A percentile compares a stretch with the other conserved stretches of the same genome.
Evolutionary conservation across 139 green algal species (phyloP).

Genomic region (Chlorella vulgaris): DNA sequence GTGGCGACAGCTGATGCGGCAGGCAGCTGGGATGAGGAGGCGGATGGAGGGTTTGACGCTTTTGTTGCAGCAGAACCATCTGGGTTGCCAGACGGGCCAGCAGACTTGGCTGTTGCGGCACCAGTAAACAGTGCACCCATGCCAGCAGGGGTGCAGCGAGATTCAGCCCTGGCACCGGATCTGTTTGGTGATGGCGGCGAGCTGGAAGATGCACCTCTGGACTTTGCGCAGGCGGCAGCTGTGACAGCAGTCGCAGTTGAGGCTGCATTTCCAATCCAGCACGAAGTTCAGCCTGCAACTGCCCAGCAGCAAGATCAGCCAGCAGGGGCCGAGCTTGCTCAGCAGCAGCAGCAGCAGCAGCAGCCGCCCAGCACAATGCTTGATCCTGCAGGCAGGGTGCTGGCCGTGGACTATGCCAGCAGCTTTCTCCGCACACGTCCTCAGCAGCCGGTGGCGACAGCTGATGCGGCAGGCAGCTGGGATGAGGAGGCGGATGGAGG

Average conservation of each 20-base stretch:
- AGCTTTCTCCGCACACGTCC: neutral
- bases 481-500: neutral
- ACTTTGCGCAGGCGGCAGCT: neutral
- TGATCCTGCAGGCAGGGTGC: neutral
- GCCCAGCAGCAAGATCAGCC: neutral
- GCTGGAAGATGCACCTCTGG: neutral
- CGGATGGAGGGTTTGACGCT: neutral
- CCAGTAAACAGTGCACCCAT: neutral
- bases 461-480: neutral
- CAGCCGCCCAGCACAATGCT: neutral
- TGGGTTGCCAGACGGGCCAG: neutral
- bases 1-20: neutral
- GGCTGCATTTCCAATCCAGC: no score
- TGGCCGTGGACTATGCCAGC: constrained; percentile 6
- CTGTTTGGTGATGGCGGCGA: constrained; percentile 11
- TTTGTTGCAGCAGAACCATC: neutral
- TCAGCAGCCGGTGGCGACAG: neutral
- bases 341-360: neutral
- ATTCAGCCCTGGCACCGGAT: neutral
- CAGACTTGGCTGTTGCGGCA: neutral
- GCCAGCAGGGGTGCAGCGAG: neutral
- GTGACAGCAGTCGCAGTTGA: neutral
- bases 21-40: neutral
- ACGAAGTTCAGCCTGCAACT: no score
- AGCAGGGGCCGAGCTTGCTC: neutral